Percentiles rank a stretch among this genome's conserved stretches.
Conservation (phyloP, 176 grass and related monocot species). For the sorghum (Sorghum bicolor) region DNA sequence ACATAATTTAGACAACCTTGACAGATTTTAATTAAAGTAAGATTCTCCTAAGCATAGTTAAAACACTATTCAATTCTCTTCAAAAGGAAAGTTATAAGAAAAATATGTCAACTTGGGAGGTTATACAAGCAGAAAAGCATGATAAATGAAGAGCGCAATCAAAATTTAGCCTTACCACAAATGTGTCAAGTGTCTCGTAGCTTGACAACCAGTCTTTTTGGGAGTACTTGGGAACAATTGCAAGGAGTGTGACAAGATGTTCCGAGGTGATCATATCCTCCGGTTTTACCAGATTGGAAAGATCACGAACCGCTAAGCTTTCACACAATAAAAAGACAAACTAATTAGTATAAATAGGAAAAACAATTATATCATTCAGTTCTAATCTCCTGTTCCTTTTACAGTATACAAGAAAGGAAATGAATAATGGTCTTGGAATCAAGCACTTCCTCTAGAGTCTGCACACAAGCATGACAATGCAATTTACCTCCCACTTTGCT, state of each 20-base stretch:
- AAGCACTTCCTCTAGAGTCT: neutral
- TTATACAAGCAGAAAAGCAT: slow-evolving; percentile 3
- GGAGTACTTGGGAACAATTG: slow-evolving; percentile 89
- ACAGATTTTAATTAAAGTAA: neutral
- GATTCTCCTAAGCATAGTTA: neutral
- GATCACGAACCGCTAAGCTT: slow-evolving; percentile 90
- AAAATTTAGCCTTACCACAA: slow-evolving; percentile 56
- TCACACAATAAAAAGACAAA: neutral
- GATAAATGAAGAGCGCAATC: neutral
- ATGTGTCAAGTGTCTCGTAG: slow-evolving; percentile 82
- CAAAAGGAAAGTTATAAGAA: neutral
- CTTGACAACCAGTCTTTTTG: slow-evolving; percentile 92
- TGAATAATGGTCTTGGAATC: neutral
- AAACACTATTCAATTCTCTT: neutral
- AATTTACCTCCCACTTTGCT: slow-evolving; percentile 93
- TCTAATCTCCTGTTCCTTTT: neutral
- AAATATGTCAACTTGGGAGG: neutral
- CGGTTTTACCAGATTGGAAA: slow-evolving; percentile 82
- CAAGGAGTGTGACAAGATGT: slow-evolving; percentile 93
- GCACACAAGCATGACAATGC: neutral
- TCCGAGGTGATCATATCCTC: slow-evolving; percentile 89
- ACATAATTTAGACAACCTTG: too few relatives aligned
- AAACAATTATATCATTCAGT: neutral
- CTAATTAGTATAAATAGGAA: neutral
- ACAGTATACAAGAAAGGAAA: neutral